Conservation (phyloP, 2,329 filamentous ascomycete genomes). For the Arthroderma sp. region DNA sequence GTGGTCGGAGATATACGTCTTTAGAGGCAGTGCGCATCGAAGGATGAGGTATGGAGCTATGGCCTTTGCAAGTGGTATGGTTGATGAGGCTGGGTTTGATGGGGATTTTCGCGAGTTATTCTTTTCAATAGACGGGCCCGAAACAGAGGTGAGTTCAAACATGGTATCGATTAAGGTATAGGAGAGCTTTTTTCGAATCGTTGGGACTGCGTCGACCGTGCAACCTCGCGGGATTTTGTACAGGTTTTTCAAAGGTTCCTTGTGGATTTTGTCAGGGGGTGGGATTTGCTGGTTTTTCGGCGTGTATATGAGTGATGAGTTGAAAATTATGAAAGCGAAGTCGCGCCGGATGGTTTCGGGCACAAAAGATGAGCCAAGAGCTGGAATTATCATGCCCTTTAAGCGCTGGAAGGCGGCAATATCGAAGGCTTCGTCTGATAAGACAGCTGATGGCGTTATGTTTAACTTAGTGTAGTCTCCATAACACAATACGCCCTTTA, state of each 20-base stretch:
- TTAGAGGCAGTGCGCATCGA: constrained; percentile 65
- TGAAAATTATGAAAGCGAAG: constrained; percentile 67
- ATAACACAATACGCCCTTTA: constrained; percentile 56
- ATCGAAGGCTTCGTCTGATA: constrained; percentile 67
- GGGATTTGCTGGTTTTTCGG: constrained; percentile 44
- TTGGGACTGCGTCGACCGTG: constrained; percentile 55
- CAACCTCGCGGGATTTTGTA: constrained; percentile 55
- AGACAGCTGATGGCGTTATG: constrained; percentile 35
- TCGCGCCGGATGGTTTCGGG: constrained; percentile 52
- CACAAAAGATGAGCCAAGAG: constrained; percentile 53
- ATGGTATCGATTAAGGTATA: constrained; percentile 74
- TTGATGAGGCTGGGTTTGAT: constrained; percentile 21
- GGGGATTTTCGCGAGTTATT: constrained; percentile 12
- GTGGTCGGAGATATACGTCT: constrained; percentile 79
- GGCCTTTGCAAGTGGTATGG: constrained; percentile 55
- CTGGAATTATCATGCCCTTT: constrained; percentile 54
- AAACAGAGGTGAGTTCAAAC: constrained; percentile 48
- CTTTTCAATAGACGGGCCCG: constrained; percentile 29
- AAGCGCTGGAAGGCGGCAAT: constrained; percentile 59
- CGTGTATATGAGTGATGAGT: constrained; percentile 65
- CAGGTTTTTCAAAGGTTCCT: constrained; percentile 47
- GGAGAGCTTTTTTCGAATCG: constrained; percentile 55
- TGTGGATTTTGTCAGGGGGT: constrained; percentile 28
- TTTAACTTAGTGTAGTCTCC: constrained; percentile 39
- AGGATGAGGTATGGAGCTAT: constrained; percentile 71